A percentile compares a stretch with the other conserved stretches of the same genome.
Conservation (phyloP, 345 rosid genomes). For the Conringia planisiliqua region DNA sequence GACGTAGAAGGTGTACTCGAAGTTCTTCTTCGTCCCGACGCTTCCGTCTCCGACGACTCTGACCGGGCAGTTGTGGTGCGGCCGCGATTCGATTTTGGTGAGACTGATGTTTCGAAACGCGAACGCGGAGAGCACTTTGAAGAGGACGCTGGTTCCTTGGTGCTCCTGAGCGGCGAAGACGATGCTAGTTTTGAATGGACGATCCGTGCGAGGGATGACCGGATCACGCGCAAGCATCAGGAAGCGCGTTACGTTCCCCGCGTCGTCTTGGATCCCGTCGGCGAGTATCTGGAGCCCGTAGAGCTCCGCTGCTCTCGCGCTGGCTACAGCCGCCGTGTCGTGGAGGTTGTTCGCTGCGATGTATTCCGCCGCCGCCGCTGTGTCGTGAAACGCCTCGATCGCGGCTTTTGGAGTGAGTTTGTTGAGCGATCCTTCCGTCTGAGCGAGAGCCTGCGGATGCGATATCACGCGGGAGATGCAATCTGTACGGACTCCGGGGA, state of each 20-base stretch:
- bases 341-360: slow-evolving; percentile 67
- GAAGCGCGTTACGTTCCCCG: slow-evolving; percentile 89
- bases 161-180: slow-evolving; percentile 94
- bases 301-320: slow-evolving; percentile 69
- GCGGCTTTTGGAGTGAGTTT: slow-evolving; percentile 70
- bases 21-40: slow-evolving; percentile 79
- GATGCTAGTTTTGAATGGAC: slow-evolving; percentile 96
- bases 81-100: slow-evolving; percentile 94
- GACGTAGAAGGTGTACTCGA: slow-evolving; percentile 86
- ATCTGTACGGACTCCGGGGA: slow-evolving; percentile 77
- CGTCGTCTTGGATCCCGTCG: slow-evolving; percentile 70
- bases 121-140: slow-evolving; percentile 89
- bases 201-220: slow-evolving; percentile 84
- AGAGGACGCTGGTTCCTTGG: slow-evolving; percentile 82
- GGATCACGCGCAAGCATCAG: slow-evolving; percentile 97
- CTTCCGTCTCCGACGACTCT: slow-evolving; percentile 72
- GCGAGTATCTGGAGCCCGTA: slow-evolving; percentile 72
- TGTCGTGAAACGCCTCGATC: slow-evolving; percentile 92
- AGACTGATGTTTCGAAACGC: slow-evolving; percentile 86
- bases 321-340: slow-evolving; percentile 70
- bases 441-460: slow-evolving; percentile 92
- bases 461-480: slow-evolving; percentile 78
- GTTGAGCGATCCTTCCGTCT: slow-evolving; percentile 79
- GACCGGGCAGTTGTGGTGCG: slow-evolving; percentile 77
- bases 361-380: slow-evolving; percentile 92